Conservation (phyloP, 2,329 filamentous ascomycete species). For the Arthrobotrys entomopaga region DNA sequence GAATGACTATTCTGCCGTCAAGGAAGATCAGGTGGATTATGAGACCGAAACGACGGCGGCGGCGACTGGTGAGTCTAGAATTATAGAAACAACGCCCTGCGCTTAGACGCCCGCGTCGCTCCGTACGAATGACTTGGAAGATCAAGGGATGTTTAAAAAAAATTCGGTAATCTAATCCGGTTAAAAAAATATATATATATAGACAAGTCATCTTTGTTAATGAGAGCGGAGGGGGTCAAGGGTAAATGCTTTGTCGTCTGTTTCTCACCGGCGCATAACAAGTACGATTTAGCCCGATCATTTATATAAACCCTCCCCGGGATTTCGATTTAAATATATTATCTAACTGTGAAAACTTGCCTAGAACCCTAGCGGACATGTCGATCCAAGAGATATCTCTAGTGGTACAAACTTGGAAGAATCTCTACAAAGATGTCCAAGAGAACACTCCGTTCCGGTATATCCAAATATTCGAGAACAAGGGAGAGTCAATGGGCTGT, state of each 20-base stretch:
- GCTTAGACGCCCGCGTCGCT: too few species aligned
- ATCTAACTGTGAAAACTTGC: background rate
- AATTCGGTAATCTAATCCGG: background rate
- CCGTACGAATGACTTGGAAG: conserved; percentile 4
- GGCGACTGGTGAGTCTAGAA: conserved; percentile 24
- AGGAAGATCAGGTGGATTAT: conserved; percentile 89
- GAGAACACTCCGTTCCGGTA: conserved; percentile 82
- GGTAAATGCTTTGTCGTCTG: conserved; percentile 97
- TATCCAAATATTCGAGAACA: conserved; percentile 99
- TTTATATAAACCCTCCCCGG: too few species aligned
- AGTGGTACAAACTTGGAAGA: conserved; percentile 88
- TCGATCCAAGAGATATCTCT: conserved; percentile 78
- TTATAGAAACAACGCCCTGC: background rate
- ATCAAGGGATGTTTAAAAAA: conserved; percentile 8
- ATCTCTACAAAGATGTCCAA: conserved; percentile 83
- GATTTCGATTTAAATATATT: background rate
- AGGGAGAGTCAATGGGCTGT: conserved; percentile 96
- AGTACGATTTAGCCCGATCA: conserved; percentile 62
- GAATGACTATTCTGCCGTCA: conserved; percentile 97
- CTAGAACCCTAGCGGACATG: conserved; percentile 85
- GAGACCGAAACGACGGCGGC: conserved; percentile 59
- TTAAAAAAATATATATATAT: too few species aligned
- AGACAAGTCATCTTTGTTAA: conserved; percentile 72
- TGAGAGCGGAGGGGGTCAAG: conserved; percentile 85
- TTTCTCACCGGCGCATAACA: conserved; percentile 88